These are phyloP conservation scores for Infundibulicybe gibba DNA, from an alignment of 768 basidiomycete genomes.

Conservation along the genomic window DNA sequence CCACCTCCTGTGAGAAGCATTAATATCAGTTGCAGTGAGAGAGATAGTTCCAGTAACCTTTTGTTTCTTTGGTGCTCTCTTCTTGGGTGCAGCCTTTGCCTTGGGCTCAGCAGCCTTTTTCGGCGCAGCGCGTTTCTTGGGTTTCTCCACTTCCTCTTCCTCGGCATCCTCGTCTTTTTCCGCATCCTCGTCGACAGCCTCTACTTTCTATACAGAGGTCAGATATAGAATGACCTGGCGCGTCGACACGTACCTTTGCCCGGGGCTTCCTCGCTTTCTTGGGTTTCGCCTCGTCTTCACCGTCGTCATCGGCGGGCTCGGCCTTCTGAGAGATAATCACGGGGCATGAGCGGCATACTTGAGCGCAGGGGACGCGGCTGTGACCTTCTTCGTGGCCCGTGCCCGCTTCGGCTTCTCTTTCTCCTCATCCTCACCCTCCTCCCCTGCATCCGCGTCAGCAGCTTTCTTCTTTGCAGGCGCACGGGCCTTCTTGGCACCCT, in stretches of 20 bases:
- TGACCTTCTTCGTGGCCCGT: neutral
- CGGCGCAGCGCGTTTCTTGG: conserved; percentile 14
- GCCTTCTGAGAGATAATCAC: conserved; percentile 10
- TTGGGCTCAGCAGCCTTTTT: conserved; percentile 37
- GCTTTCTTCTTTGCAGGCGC: conserved; percentile 16
- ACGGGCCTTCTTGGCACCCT: conserved; percentile 31
- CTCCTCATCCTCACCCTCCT: conserved; percentile 22
- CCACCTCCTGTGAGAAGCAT: conserved; percentile 15
- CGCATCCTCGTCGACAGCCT: conserved; percentile 26
- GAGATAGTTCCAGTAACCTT: conserved; percentile 15
- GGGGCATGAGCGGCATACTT: too few species aligned
- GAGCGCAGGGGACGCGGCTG: too few species aligned
- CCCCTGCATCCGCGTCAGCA: conserved; percentile 4
- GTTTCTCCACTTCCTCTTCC: conserved; percentile 44
- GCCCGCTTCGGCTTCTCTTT: conserved; percentile 21
- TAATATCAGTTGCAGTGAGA: neutral
- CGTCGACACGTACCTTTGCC: conserved; percentile 17
- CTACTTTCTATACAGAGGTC: conserved; percentile 16
- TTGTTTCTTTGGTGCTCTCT: conserved; percentile 42
- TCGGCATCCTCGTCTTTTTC: conserved; percentile 25
- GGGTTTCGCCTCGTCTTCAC: conserved; percentile 20
- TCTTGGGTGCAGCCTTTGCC: conserved; percentile 46
- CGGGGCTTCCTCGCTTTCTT: conserved; percentile 32
- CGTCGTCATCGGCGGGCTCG: conserved; percentile 3
- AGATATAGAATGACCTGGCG: conserved; percentile 1